Evolutionary conservation across 352 stramenopile genomes (phyloP).

Genomic region (Phytophthora ohioensis): DNA sequence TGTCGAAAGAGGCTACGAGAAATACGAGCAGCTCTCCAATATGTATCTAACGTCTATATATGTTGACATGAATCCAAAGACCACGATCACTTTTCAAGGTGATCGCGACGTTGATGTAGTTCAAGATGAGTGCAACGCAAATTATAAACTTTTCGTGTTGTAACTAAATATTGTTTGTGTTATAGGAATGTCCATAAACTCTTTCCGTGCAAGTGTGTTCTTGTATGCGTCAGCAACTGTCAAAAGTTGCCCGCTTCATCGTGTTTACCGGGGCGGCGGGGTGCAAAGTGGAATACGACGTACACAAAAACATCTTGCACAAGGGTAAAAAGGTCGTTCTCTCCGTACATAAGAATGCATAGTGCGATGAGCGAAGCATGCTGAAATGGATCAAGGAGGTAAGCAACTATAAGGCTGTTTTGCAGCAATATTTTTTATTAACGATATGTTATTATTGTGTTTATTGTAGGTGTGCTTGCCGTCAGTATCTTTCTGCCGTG

Average conservation of each 20-base stretch:
- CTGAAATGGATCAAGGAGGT: background rate
- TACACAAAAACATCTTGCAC: background rate
- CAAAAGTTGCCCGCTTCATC: background rate
- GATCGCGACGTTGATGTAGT: background rate
- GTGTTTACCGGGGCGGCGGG: background rate
- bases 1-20: too few relatives aligned
- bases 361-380: background rate
- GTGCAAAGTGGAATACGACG: background rate
- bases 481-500: background rate
- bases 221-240: background rate
- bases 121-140: background rate
- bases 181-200: background rate
- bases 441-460: background rate
- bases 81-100: background rate
- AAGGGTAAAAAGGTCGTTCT: background rate
- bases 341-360: background rate
- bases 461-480: conserved; percentile 2
- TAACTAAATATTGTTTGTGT: too few relatives aligned
- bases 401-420: background rate
- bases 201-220: background rate
- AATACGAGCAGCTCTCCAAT: background rate
- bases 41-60: background rate
- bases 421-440: too few relatives aligned
- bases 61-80: background rate
- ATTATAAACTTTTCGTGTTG: too few relatives aligned